Evolutionary conservation across 768 basidiomycete species (phyloP), one percentile per base, ranked within the genome.

Genomic region (Lentinula boryana): DNA sequence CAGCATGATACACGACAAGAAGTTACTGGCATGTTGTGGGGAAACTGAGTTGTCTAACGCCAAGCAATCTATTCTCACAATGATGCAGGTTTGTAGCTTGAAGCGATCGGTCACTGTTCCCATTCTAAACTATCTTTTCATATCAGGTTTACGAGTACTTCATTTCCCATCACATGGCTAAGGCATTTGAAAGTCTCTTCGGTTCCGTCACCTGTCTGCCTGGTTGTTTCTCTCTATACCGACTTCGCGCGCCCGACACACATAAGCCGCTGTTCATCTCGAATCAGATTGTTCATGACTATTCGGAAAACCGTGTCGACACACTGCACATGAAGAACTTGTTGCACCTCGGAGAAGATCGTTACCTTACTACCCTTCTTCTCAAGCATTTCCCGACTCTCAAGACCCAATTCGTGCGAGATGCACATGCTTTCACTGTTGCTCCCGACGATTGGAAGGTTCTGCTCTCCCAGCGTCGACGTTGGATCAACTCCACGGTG

Each of bases 401-500:
- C 83, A 98, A 96, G 82, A 97, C 94, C 4, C 95, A 94, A 69
- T 98, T 98, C 69, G 84, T 95, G 53, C 87, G 93, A 5, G 95
- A 97, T 67, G 95, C 97, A 1, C 89, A 93, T 70, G 97, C 95
- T 0, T 90, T 83, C 70, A 98, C 96, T 0, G 91, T 98, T 15
- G 96, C 96, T 2, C 96, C 96, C 0, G 95, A 96, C 66, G 91
- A 94, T 66, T 97, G 94, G 93, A 88, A 87, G 71, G 88, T 98
- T 27, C 74, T 99, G 56, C 76, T 99, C 21, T 97, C 94, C 7
- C 97, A 99, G 70, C 88, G 96, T 78, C 91, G 96, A 75, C 91
- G 97, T 67, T 99, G 97, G 96, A 99, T 99, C 75, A 99, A 99
- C 78, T 98, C 96, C 16, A 99, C 96, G 0, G 86, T 99, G 10